Evolutionary conservation across 306 rosid genomes (phyloP), one percentile per base, ranked within the genome.

Genomic region (Benincasa hispida): DNA sequence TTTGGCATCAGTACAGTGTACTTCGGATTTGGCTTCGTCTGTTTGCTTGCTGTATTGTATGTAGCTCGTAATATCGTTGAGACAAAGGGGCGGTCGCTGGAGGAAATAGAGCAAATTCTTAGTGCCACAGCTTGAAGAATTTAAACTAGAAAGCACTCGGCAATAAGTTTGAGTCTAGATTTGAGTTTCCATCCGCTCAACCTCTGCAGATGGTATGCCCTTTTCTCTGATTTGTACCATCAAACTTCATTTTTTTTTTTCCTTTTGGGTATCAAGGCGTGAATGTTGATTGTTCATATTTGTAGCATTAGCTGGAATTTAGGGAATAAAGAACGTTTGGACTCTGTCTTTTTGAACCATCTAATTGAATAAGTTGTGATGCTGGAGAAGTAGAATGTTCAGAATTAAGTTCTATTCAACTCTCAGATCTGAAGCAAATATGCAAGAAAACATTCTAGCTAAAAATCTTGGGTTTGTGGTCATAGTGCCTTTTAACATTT

Each of bases 31-130:
- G 53, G 96, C 2, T 79, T 77, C 28, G 86, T 91, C 67, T 94
- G 98, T 76, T 73, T 84, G 82, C 96, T 94, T 27, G 98, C 97
- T 28, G 95, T 94, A 82, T 10, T 91, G 84, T 94, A 94, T 91
- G 82, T 90, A 84, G 82, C 94, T 3, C 82, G 91, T 72, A 94
- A 91, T 15, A 92, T 94, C 1, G 97, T 94, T 53, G 98, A 94
- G 87, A 94, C 98, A 0, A 94, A 94, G 86, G 98, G 98, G 22
- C 87, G 97, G 47, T 94, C 98, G 0, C 76, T 94, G 88, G 98
- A 94, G 85, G 98, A 92, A 82, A 94, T 94, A 51, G 98, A 94
- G 79, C 89, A 86, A 3, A 97, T 90, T 25, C 92, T 94, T 11
- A 90, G 83, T 58, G 45, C 93, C 27, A 68, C 92, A 65, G 66